Base-by-base conservation (phyloP, 176 grass and related monocot genomes). In the Elymus sibiricus region DNA sequence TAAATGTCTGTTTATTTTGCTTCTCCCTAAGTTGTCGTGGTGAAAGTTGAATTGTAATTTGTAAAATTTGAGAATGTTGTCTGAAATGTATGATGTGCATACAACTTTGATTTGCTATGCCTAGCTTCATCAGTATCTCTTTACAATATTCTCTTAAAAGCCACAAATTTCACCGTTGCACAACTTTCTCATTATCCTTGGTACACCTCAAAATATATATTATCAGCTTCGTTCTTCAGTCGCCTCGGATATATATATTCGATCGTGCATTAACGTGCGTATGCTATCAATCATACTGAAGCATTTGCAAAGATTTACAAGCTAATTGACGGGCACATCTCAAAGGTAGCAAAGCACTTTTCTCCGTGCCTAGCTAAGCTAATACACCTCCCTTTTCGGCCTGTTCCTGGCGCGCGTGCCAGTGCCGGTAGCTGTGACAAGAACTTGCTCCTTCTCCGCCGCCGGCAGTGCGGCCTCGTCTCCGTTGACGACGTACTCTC, bases 351-450 rank as follows among this genome's bases (percentile, higher is more conserved):
- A 58, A 58, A 2, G 6, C 55, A 58, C 9, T 58, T 58, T 1
- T 2, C 19, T 58, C 55, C 25, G 1, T 49, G 42, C 2, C 71
- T 49, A 47, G 55, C 55, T 58, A 58, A 65, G 26, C 16, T 64
- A 76, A 40, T 87, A 79, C 5, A 86, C 84, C 3, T 35, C 81
- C 80, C 84, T 87, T 21, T 67, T 92, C 0, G 93, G 90, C 56
- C 93, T 92, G 88, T 90, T 92, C 61, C 93, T 90, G 49, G 72
- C 44, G 66, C 90, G 88, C 37, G 90, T 58, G 8, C 31, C 83
- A 5, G 19, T 53, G 49, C 49, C 49, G 4, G 55, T 76, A 4
- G 34, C 38, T 51, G 68, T 58, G 9, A 83, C 80, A 7, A 77
- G 74, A 31, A 92, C 87, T 25, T 74, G 81, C 75, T 89, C 82